Evolutionary conservation across 306 rosid genomes (phyloP), one percentile per base, ranked within the genome.

Genomic region (Mimosa bimucronata): DNA sequence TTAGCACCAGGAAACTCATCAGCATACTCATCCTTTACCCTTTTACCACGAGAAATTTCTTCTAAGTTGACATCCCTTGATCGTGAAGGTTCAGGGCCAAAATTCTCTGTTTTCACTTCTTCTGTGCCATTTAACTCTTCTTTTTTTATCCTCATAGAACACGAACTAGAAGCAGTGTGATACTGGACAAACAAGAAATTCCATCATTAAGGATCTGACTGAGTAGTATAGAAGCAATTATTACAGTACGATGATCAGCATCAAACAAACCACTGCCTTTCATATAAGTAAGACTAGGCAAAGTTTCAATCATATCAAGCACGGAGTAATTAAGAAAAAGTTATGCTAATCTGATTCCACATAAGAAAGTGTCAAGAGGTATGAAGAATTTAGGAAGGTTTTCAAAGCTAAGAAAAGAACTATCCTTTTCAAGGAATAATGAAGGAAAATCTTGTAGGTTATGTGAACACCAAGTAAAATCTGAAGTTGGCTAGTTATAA

Each of bases 21-120:
- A 42, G 13, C 78, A 29, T 16, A n/a, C 74, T 89, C 92, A 74
- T 87, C 88, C 82, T 90, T 95, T 73, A 93, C 89, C 81, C 88
- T 82, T 80, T 87, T 83, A 50, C 90, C 92, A 77, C 52, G 79
- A 68, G 45, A 78, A 75, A 67, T 80, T 78, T 75, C 91, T 74
- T 83, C 88, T 0, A 79, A 31, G 77, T 83, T 65, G 74, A 67
- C 23, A 61, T 65, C 77, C 40, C 86, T 77, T 25, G 87, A 77
- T 31, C 73, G 92, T 74, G 88, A 73, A 76, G 86, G 81, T 48
- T 73, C 84, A 28, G 75, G 12, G 73, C 77, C 60, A 31, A 79
- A 85, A 73, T 77, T 81, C 85, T 86, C 92, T 8, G 62, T 73
- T 88, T 94, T 90, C 67, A 88, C 82, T 16, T 74, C 82, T 16